Evolutionary conservation across 805 yeast species (phyloP), one percentile per base, ranked within the genome.

Genomic region (Candida nanaspora): DNA sequence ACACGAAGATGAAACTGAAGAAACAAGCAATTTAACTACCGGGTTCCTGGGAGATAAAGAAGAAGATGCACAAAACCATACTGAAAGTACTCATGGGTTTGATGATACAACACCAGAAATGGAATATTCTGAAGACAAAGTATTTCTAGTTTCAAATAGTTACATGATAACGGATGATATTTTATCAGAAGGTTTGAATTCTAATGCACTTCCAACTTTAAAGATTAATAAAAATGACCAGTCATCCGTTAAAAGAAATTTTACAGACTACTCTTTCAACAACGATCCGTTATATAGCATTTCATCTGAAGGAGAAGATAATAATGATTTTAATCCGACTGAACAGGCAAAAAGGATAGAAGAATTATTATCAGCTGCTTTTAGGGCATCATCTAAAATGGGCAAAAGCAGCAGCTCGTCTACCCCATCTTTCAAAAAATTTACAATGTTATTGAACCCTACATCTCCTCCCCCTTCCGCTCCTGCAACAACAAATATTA

Each of bases 401-500:
- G n/a, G n/a, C n/a, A n/a, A n/a, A n/a, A n/a, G n/a, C n/a, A n/a
- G n/a, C n/a, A n/a, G n/a, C n/a, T n/a, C n/a, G n/a, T n/a, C n/a
- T 30, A n/a, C 39, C 16, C 33, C 26, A 5, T 36, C 39, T 4
- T 2, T 36, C 4, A 15, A 15, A n/a, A 34, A 16, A 9, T 27
- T 16, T 15, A 6, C 8, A 21, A 13, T 16, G 13, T 16, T 26
- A 7, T 27, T 36, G 9, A 18, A 36, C 7, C 39, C 39, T 15
- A n/a, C 8, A 3, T 13, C 8, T 2, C n/a, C 32, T 7, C 3
- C 15, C 5, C 16, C 50, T 8, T 51, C 53, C 10, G 33, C 47
- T 6, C 31, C 48, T 16, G 43, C 53, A 1, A 42, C 48, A 3
- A 42, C 48, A 2, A 37, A 45, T 18, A 37, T 46, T 18, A 51